Conservation (phyloP, 441 rosid species). For the Mallotus japonicus region DNA sequence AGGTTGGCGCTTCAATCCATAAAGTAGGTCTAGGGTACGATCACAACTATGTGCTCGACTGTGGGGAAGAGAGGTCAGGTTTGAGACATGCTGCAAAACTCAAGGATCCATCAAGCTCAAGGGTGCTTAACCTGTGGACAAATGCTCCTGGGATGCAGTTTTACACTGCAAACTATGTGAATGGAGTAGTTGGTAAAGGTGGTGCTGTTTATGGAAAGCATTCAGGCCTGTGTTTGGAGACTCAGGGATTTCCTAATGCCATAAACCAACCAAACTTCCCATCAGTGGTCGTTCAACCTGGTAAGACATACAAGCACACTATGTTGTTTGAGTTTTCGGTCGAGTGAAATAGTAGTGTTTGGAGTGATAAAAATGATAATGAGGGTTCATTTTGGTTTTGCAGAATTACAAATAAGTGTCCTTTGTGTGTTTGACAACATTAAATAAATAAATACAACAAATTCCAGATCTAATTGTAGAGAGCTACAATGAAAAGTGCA, state of each 20-base stretch:
- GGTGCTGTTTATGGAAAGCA: conserved; percentile 75
- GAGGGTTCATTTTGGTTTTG: conserved; percentile 18
- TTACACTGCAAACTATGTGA: conserved; percentile 78
- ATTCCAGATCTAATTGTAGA: too few relatives aligned
- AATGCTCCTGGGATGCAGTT: conserved; percentile 84
- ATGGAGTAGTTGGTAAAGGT: conserved; percentile 70
- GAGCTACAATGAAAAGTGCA: too few relatives aligned
- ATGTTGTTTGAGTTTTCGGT: conserved; percentile 79
- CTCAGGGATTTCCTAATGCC: conserved; percentile 86
- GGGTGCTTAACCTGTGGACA: conserved; percentile 83
- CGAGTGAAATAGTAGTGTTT: conserved; percentile 34
- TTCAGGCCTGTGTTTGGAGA: conserved; percentile 81
- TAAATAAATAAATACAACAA: too few relatives aligned
- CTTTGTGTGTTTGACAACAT: neutral
- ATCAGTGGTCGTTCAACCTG: conserved; percentile 63
- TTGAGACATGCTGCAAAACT: conserved; percentile 67
- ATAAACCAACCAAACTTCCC: conserved; percentile 79
- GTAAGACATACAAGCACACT: conserved; percentile 65
- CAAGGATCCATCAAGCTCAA: conserved; percentile 58
- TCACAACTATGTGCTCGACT: conserved; percentile 75
- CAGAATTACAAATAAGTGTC: neutral
- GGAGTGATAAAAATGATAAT: too few relatives aligned
- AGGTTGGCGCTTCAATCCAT: conserved; percentile 52
- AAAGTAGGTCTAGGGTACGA: conserved; percentile 87
- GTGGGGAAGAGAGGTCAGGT: conserved; percentile 63